Evolutionary conservation across 1,139 yeast genomes (phyloP).

Genomic region (Scheffersomyces insectosa): DNA sequence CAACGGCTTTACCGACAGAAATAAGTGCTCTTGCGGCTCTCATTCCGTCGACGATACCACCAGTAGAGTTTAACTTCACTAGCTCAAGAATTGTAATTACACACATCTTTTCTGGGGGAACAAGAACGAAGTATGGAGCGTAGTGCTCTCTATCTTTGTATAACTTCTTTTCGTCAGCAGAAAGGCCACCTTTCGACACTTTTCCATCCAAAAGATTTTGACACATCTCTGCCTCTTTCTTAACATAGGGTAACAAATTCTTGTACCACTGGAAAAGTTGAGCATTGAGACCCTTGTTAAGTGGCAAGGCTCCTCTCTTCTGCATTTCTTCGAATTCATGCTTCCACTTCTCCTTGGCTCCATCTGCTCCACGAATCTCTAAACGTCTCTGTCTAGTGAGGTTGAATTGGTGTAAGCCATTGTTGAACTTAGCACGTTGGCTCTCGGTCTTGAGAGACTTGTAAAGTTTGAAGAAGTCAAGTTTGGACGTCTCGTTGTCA

Average conservation of each 20-base stretch:
- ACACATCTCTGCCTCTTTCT: constrained; percentile 61
- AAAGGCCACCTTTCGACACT: constrained; percentile 14
- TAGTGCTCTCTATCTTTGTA: constrained; percentile 59
- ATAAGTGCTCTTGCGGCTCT: constrained; percentile 81
- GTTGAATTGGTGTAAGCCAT: constrained; percentile 66
- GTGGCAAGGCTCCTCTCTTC: constrained; percentile 58
- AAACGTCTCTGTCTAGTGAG: constrained; percentile 71
- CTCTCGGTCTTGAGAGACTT: constrained; percentile 49
- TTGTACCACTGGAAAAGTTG: constrained; percentile 79
- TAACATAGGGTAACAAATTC: constrained; percentile 66
- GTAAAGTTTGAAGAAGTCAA: constrained; percentile 69
- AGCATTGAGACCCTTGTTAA: constrained; percentile 65
- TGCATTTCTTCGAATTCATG: constrained; percentile 74
- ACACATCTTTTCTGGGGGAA: constrained; percentile 78
- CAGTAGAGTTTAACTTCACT: constrained; percentile 70
- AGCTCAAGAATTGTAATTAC: constrained; percentile 84
- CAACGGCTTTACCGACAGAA: constrained; percentile 82
- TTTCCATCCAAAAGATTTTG: constrained; percentile 29
- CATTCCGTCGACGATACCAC: constrained; percentile 82
- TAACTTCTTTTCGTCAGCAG: constrained; percentile 32
- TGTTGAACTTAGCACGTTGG: constrained; percentile 59
- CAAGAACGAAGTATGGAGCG: constrained; percentile 75
- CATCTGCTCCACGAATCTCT: constrained; percentile 79
- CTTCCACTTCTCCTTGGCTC: constrained; percentile 87
- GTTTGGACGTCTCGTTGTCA: constrained; percentile 28